These are phyloP conservation scores for Trypanosomatidae sp. DNA, from an alignment of 208 protist genomes.

Conservation along the genomic window DNA sequence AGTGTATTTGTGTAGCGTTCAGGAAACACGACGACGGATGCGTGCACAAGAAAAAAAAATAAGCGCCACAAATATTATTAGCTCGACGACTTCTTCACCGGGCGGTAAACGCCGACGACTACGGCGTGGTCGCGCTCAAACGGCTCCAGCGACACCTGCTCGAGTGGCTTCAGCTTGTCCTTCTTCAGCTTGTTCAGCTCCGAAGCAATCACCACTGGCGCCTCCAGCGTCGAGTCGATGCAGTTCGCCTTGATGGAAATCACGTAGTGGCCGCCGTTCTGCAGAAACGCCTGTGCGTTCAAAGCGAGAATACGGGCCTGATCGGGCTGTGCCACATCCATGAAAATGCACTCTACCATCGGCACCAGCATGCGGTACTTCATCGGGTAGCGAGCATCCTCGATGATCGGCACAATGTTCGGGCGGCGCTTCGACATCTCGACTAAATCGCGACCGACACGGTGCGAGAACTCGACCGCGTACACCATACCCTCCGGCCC, in stretches of 20 bases:
- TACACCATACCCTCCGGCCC: slow-evolving; percentile 99
- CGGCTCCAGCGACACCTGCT: slow-evolving; percentile 99
- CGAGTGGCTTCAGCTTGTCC: slow-evolving; percentile 97
- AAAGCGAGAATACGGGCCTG: slow-evolving; percentile 99
- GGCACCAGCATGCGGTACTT: slow-evolving; percentile 99
- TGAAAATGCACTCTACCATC: slow-evolving; percentile 99
- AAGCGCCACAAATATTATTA: not conserved
- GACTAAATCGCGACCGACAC: slow-evolving; percentile 99
- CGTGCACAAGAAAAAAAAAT: not conserved
- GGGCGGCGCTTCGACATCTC: slow-evolving; percentile 99
- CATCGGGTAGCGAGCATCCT: slow-evolving; percentile 99
- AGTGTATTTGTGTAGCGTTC: too few relatives aligned
- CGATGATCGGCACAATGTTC: slow-evolving; percentile 99
- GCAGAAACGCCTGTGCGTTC: slow-evolving; percentile 99
- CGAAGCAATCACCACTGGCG: slow-evolving; percentile 97
- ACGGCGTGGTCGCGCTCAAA: slow-evolving; percentile 99
- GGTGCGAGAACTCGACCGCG: slow-evolving; percentile 99
- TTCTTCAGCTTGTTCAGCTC: slow-evolving; percentile 98
- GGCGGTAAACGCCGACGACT: slow-evolving; percentile 94
- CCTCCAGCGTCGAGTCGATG: slow-evolving; percentile 99
- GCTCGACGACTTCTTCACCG: slow-evolving; percentile 71
- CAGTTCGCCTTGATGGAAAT: slow-evolving; percentile 99
- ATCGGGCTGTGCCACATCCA: slow-evolving; percentile 99
- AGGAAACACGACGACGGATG: not conserved
- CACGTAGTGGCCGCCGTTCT: slow-evolving; percentile 99